phyloP scores from a whole-genome alignment of 768 basidiomycete species.

The Mycena olivaceomarginata region DNA sequence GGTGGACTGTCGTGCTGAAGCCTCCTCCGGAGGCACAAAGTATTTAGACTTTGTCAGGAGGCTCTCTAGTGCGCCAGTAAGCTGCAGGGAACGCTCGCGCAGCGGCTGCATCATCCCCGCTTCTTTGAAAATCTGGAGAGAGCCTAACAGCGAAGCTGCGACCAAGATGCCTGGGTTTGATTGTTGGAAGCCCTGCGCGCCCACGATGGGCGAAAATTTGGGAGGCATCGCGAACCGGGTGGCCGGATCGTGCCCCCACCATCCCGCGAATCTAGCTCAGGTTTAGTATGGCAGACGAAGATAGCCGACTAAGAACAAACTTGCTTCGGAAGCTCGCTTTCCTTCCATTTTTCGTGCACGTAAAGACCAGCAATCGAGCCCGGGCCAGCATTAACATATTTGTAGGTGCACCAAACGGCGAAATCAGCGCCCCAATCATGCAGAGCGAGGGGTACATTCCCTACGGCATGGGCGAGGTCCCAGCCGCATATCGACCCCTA shows the following conservation, averaged over 20 bases:
- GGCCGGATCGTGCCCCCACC: slow-evolving; percentile 96
- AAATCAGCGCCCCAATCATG: slow-evolving; percentile 98
- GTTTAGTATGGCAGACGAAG: slow-evolving; percentile 45
- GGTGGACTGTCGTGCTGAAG: slow-evolving; percentile 44
- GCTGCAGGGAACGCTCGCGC: slow-evolving; percentile 78
- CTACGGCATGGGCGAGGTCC: slow-evolving; percentile 97
- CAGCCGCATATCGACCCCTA: slow-evolving; percentile 97
- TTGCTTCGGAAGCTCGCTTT: slow-evolving; percentile 78
- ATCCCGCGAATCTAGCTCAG: slow-evolving; percentile 86
- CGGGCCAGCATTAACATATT: slow-evolving; percentile 97
- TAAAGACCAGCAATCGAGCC: slow-evolving; percentile 98
- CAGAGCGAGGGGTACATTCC: slow-evolving; percentile 92
- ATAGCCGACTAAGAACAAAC: slow-evolving; percentile 47
- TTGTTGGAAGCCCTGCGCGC: slow-evolving; percentile 97
- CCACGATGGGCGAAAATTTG: slow-evolving; percentile 87
- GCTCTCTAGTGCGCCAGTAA: slow-evolving; percentile 85
- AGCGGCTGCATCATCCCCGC: slow-evolving; percentile 85
- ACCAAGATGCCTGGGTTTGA: slow-evolving; percentile 94
- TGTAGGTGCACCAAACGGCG: slow-evolving; percentile 99
- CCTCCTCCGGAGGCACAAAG: slow-evolving; percentile 70
- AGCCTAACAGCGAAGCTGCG: slow-evolving; percentile 87
- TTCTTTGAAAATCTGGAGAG: slow-evolving; percentile 86
- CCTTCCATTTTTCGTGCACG: slow-evolving; percentile 89
- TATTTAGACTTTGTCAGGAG: slow-evolving; percentile 77
- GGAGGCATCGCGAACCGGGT: slow-evolving; percentile 96